These are phyloP conservation scores for Lyophyllum shimeji DNA, from an alignment of 768 basidiomycete species.

Conservation along the genomic window DNA sequence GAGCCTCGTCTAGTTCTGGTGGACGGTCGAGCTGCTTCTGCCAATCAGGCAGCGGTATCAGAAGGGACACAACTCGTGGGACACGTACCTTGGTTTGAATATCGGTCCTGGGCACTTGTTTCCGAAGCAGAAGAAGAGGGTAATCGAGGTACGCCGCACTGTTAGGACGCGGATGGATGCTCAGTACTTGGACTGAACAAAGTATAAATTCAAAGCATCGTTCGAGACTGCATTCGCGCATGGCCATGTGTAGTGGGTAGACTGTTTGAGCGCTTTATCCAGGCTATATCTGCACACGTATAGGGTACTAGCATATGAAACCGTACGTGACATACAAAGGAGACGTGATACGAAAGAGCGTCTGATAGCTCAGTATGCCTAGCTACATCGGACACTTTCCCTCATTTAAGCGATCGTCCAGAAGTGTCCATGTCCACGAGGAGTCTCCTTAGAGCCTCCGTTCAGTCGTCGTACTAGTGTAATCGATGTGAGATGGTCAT, in stretches of 20 bases:
- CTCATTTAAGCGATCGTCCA: too few species aligned
- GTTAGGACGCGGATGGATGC: slow-evolving; percentile 58
- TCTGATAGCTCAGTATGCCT: too few species aligned
- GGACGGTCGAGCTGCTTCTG: slow-evolving; percentile 64
- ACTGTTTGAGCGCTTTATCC: slow-evolving; percentile 3
- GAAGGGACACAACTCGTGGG: slow-evolving; percentile 35
- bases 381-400: too few species aligned
- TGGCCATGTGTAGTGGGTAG: slow-evolving; percentile 17
- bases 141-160: slow-evolving; percentile 50
- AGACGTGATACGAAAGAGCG: too few species aligned
- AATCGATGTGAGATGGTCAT: background rate
- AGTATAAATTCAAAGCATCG: slow-evolving; percentile 24
- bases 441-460: background rate
- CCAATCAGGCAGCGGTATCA: slow-evolving; percentile 44
- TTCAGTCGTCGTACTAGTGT: background rate
- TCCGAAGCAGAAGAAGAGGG: slow-evolving; percentile 35
- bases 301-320: too few species aligned
- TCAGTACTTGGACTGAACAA: slow-evolving; percentile 34
- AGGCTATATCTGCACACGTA: too few species aligned
- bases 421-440: background rate
- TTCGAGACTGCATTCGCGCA: slow-evolving; percentile 9
- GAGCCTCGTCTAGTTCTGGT: slow-evolving; percentile 48
- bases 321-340: too few species aligned
- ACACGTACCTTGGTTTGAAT: slow-evolving; percentile 36
- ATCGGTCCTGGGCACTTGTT: slow-evolving; percentile 37